These are phyloP conservation scores for Sporisorium sorghi DNA, from an alignment of 1,284 basidiomycete species.

Conservation along the genomic window DNA sequence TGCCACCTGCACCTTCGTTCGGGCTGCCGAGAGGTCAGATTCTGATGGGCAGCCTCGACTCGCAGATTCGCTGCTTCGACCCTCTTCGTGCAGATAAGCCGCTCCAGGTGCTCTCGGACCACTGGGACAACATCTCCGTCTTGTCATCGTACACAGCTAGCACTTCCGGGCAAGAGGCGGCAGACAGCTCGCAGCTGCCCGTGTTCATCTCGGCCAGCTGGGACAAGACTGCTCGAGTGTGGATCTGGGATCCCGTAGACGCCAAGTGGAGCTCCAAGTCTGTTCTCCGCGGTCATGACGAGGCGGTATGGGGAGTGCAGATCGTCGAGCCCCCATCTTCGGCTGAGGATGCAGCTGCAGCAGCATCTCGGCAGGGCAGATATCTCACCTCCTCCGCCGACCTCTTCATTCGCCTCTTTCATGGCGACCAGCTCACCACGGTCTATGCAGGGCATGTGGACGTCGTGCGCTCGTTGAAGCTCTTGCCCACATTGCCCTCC, in stretches of 20 bases:
- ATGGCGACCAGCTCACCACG: conserved; percentile 39
- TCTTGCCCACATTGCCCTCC: conserved; percentile 14
- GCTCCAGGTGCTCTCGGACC: conserved; percentile 42
- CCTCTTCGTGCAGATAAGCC: conserved; percentile 32
- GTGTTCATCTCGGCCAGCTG: conserved; percentile 50
- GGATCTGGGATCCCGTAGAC: conserved; percentile 19
- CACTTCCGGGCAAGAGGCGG: background rate
- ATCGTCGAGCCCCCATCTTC: conserved; percentile 32
- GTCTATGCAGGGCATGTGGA: conserved; percentile 54
- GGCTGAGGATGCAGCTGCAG: background rate
- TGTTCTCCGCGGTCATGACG: conserved; percentile 45
- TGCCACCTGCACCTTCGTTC: conserved; percentile 4
- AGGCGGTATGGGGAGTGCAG: conserved; percentile 54
- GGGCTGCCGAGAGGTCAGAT: conserved; percentile 31
- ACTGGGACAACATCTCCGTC: conserved; percentile 55
- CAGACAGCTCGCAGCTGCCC: background rate
- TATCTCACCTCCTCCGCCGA: conserved; percentile 56
- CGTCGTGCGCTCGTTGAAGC: conserved; percentile 40
- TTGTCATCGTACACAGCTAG: conserved; percentile 8
- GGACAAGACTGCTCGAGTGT: conserved; percentile 51
- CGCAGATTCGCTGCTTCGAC: conserved; percentile 53
- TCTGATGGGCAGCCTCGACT: conserved; percentile 43
- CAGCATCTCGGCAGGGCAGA: conserved; percentile 9
- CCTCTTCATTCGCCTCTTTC: conserved; percentile 51
- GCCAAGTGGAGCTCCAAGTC: conserved; percentile 30